Base-by-base conservation (phyloP, 768 basidiomycete genomes). In the Lyophyllum semitale region DNA sequence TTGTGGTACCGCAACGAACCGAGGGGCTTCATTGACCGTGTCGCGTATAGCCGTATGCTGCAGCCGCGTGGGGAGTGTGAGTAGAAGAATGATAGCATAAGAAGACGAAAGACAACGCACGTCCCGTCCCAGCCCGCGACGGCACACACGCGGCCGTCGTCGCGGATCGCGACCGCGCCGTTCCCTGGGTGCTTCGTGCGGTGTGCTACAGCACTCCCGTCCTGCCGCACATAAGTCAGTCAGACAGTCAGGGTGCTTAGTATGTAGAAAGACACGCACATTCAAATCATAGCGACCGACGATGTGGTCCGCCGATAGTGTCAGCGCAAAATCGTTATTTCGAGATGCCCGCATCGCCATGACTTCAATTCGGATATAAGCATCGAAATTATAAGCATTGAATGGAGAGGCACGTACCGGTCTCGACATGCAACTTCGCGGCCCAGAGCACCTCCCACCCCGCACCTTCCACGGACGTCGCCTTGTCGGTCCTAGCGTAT, bases 71-170 rank as follows among this genome's bases (percentile, higher is more conserved):
- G 42, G 35, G 32, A n/a, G 3, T 51, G 40, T n/a, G 43, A 52
- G 22, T 18, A 47, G 23, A 17, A 57, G n/a, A 35, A 13, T n/a
- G 38, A 27, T 26, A 54, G 42, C 11, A 13, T 12, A 13, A 22
- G 17, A 22, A 17, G 18, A 30, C 27, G 15, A 13, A 40, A 33
- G 6, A 72, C n/a, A n/a, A n/a, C 89, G 62, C 60, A 95, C 95
- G 79, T 84, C 32, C 96, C 95, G 58, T 98, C 95, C 96, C 96
- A 98, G 0, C 95, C 93, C 2, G 89, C 95, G 2, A 95, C 76
- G 0, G 94, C 95, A 61, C 94, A 89, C 0, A 98, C 83, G 20
- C 81, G 80, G 0, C 87, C 92, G 59, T 91, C 87, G 32, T 83
- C 78, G 5, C 85, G 84, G 12, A 97, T 84, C 3, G 87, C 81